Base-by-base conservation (phyloP, 2,329 filamentous ascomycete species). In the Alternaria solani region DNA sequence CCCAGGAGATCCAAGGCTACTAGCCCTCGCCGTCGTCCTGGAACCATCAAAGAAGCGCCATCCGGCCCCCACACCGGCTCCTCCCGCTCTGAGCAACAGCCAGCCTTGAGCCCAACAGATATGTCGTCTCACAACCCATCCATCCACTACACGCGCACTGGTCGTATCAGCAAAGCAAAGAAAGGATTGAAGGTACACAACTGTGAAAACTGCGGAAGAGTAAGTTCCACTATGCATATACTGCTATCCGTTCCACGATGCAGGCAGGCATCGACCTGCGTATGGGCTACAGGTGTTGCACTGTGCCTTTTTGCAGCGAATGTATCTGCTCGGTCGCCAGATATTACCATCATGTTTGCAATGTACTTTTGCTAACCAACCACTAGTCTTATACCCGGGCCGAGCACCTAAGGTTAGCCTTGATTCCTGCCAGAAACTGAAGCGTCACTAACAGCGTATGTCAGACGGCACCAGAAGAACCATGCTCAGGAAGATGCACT, bases 91-190 rank as follows among this genome's bases (percentile, higher is more conserved):
- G 66, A 75, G 41, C 70, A 75, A 66, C 72, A 67, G 51, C 77
- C 74, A 18, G 55, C 61, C 36, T 59, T 61, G 59, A 77, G 73
- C 68, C 74, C 78, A 51, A 66, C 66, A 20, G 70, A 73, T 32
- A 74, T 71, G 67, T 57, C 65, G 44, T 71, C 69, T 39, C 69
- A 74, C 32, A 57, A 69, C 32, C 57, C 61, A 36, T 65, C 76
- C 16, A 71, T 81, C 55, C 74, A 77, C 57, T 81, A 79, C 65
- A 83, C 81, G 20, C 78, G 76, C 62, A 83, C 81, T 26, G 81
- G 81, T 20, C 76, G 81, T 28, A 77, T 83, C 51, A 82, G 80
- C 59, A 83, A 82, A 70, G 81, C 81, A 7, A 79, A 81, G 64
- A 83, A 83, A 61, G 81, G 81, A 14, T 55, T 79, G 41, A 80